A percentile compares a stretch with the other conserved stretches of the same genome.
Conservation (phyloP, 1,284 basidiomycete species). For the Rhodotorula sp. region DNA sequence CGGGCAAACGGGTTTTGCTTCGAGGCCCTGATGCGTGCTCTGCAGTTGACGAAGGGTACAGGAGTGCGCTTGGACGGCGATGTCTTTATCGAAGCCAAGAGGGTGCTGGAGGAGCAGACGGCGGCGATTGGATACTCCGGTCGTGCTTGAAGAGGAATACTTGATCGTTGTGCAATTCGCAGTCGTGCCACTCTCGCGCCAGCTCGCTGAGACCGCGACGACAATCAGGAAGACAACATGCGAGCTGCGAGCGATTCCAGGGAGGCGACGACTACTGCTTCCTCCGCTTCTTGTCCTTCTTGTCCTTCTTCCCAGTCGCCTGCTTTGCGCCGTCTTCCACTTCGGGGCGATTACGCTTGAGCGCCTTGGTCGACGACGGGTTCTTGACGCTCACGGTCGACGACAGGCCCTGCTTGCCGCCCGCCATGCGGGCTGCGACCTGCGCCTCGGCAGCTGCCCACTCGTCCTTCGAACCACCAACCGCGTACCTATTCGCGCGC, state of each 20-base stretch:
- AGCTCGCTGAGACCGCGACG: no score
- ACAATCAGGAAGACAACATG: not conserved
- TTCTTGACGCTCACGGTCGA: slow-evolving; percentile 76
- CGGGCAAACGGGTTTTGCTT: no score
- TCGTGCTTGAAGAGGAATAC: no score
- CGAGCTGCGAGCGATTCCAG: not conserved
- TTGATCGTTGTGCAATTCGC: no score
- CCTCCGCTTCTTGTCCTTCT: slow-evolving; percentile 43
- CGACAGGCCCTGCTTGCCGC: slow-evolving; percentile 56
- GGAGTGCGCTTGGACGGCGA: no score
- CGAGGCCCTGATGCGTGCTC: no score
- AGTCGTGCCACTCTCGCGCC: no score
- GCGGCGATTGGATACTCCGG: no score
- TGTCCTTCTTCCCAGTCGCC: slow-evolving; percentile 39
- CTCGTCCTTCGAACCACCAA: slow-evolving; percentile 60
- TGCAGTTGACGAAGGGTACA: no score
- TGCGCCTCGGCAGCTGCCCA: slow-evolving; percentile 70
- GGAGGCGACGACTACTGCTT: slow-evolving; percentile 5
- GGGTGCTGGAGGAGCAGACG: no score
- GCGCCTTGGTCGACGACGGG: slow-evolving; percentile 52
- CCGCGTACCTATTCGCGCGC: slow-evolving; percentile 67
- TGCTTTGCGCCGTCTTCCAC: slow-evolving; percentile 54
- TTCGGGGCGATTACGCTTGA: slow-evolving; percentile 62
- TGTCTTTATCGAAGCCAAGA: no score
- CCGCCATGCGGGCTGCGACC: slow-evolving; percentile 57